Base-by-base conservation (phyloP, 2,329 filamentous ascomycete genomes). In the Diaporthe sp. region DNA sequence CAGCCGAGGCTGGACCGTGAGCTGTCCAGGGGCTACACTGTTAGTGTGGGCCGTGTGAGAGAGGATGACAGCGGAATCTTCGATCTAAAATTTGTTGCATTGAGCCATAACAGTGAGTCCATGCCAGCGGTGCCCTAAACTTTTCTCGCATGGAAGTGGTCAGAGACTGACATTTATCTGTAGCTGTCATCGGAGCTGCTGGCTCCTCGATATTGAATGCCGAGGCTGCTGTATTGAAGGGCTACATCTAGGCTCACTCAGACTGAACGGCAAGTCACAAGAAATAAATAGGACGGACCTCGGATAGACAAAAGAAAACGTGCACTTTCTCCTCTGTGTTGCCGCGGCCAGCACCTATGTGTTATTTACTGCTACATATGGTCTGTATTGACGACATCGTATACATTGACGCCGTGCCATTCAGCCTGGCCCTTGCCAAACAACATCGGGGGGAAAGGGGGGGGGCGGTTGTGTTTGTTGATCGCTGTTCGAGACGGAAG, bases 121-220 rank as follows among this genome's bases (percentile, higher is more conserved):
- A 28, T 28, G 25, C 34, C n/a, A 34, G 17, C n/a, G 7, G 2
- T 19, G 37, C 44, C 44, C 51, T 69, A 3, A 57, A 17, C 44
- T 31, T 19, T 28, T 39, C 37, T 31, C 28, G 12, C 13, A 31
- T 42, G 12, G 22, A 44, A 51, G 44, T 73, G 75, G 61, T 72
- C 42, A 34, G 37, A 46, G 19, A 70, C 80, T 83, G 72, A 80
- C 74, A 15, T 69, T 15, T 58, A 7, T 12, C 15, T 9, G 25
- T 31, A 92, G 92, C 96, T 77, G 94, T 99, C 74, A 96, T 99
- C 83, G 96, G 96, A 78, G 97, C 97, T 44, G 96, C 96, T n/a
- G 97, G 97, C 15, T 97, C 95, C 2, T 98, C 95, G 44, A 98
- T 98, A 85, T 85, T 98, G 80, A 98, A 98, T 81, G 95, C 96